Percentiles rank a stretch among this genome's conserved stretches.
Conservation (phyloP, 164 flowering plant species). For the grape (Vitis vinifera) region ASM3070453v1 NC_081822.1:11436001-11436500, state of each 20-base stretch:
- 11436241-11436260: slow-evolving; percentile 63
- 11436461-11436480: slow-evolving; percentile 65
- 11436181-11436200: slow-evolving; percentile 87
- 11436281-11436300: slow-evolving; percentile 79
- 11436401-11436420: slow-evolving; percentile 13
- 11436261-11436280: slow-evolving; percentile 82
- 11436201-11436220: slow-evolving; percentile 66
- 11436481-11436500: slow-evolving; percentile 50
- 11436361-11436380: slow-evolving; percentile 14
- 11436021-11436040: slow-evolving; percentile 23
- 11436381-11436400: slow-evolving; percentile 18
- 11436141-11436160: slow-evolving; percentile 32
- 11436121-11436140: slow-evolving; percentile 31
- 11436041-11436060: slow-evolving; percentile 34
- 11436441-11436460: slow-evolving; percentile 29
- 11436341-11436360: slow-evolving; percentile 22
- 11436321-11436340: slow-evolving; percentile 24
- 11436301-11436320: slow-evolving; percentile 24
- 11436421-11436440: slow-evolving; percentile 9
- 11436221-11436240: slow-evolving; percentile 74
- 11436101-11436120: slow-evolving; percentile 21
- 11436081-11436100: slow-evolving; percentile 16
- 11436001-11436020: slow-evolving; percentile 35
- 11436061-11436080: slow-evolving; percentile 37
- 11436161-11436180: slow-evolving; percentile 57